phyloP scores from a whole-genome alignment of 306 rosid species.

The Vicia faba region DNA sequence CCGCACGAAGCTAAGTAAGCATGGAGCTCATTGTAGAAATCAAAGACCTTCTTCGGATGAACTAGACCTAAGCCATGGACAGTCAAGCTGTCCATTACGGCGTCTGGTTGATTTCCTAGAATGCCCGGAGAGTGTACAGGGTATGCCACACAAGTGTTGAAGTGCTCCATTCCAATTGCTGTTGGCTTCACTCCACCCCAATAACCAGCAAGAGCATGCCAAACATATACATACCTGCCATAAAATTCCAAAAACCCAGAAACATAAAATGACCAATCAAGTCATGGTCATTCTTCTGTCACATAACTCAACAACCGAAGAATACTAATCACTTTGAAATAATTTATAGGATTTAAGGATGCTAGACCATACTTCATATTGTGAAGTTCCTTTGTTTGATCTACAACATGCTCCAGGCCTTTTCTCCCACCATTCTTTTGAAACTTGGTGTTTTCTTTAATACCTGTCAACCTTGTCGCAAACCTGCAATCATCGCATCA shows the following conservation, averaged over 20 bases:
- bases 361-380: slow-evolving; percentile 7
- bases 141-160: slow-evolving; percentile 22
- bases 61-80: slow-evolving; percentile 93
- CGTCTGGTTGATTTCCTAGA: slow-evolving; percentile 32
- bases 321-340: not conserved
- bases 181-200: slow-evolving; percentile 38
- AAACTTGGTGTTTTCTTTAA: slow-evolving; percentile 28
- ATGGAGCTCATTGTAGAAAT: slow-evolving; percentile 93
- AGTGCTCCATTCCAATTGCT: slow-evolving; percentile 37
- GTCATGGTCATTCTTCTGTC: not conserved
- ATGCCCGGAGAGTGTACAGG: slow-evolving; percentile 31
- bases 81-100: slow-evolving; percentile 73
- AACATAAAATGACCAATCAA: not conserved
- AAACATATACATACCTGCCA: slow-evolving; percentile 24
- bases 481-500: not conserved
- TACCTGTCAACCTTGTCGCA: slow-evolving; percentile 17
- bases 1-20: slow-evolving; percentile 91
- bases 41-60: slow-evolving; percentile 80
- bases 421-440: slow-evolving; percentile 14
- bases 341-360: not conserved
- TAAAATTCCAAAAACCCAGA: not conserved
- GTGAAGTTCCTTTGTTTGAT: slow-evolving; percentile 10
- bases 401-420: slow-evolving; percentile 20
- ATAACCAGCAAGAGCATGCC: slow-evolving; percentile 39
- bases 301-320: not conserved